phyloP scores from a whole-genome alignment of 129 eudicot genomes.

The Solidago caesia region DNA sequence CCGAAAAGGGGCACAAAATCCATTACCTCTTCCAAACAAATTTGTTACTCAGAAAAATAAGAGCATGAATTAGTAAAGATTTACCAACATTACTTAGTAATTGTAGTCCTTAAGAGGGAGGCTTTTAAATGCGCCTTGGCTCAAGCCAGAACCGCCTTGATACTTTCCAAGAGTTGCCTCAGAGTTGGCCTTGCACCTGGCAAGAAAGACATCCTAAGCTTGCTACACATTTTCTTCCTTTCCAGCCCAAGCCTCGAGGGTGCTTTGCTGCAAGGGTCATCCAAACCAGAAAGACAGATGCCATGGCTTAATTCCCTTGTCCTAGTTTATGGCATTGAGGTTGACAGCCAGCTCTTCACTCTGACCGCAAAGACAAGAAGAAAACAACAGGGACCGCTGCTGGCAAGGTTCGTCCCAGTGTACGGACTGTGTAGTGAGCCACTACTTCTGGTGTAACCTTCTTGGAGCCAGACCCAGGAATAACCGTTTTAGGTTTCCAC shows the following conservation, averaged over 20 bases:
- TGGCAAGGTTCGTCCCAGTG: too few relatives aligned
- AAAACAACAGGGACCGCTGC: too few relatives aligned
- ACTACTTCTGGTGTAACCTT: too few relatives aligned
- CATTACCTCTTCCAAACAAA: too few relatives aligned
- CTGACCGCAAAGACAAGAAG: slow-evolving; percentile 24
- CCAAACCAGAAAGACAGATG: slow-evolving; percentile 45
- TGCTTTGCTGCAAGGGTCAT: slow-evolving; percentile 45
- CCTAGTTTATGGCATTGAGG: slow-evolving; percentile 54
- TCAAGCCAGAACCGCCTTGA: slow-evolving; percentile 29
- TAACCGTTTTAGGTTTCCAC: too few relatives aligned
- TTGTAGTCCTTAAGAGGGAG: slow-evolving; percentile 5
- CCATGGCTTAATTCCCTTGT: slow-evolving; percentile 51
- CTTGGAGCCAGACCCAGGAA: too few relatives aligned
- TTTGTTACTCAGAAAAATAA: too few relatives aligned
- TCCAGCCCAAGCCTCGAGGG: slow-evolving; percentile 51
- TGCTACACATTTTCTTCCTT: slow-evolving; percentile 43
- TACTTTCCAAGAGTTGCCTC: slow-evolving; percentile 47
- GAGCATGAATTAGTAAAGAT: too few relatives aligned
- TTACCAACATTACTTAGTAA: too few relatives aligned
- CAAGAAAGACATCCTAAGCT: slow-evolving; percentile 38
- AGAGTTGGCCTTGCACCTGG: slow-evolving; percentile 43
- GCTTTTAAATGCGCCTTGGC: slow-evolving; percentile 20
- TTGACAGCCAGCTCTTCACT: slow-evolving; percentile 45
- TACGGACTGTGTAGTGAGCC: too few relatives aligned
- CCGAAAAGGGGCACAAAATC: too few relatives aligned